These are phyloP conservation scores for Calonectria hongkongensis DNA, from an alignment of 2,329 filamentous ascomycete species.

Conservation along the genomic window DNA sequence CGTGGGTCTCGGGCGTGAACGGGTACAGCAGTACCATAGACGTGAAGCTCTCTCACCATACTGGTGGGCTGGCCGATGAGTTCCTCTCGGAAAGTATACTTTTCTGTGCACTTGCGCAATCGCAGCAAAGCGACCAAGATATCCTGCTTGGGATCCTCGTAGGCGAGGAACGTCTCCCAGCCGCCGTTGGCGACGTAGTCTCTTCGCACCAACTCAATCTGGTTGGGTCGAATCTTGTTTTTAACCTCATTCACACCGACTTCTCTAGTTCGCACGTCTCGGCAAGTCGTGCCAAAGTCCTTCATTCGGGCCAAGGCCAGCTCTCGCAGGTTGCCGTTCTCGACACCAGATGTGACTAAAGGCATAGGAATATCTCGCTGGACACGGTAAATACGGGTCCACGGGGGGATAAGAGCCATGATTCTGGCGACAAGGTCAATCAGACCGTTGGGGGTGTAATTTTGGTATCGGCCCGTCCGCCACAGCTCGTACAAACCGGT, in stretches of 20 bases:
- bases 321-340: conserved; percentile 97
- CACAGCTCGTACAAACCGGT: conserved; percentile 98
- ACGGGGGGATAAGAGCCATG: conserved; percentile 93
- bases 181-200: conserved; percentile 97
- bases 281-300: conserved; percentile 97
- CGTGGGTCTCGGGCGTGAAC: conserved; percentile 95
- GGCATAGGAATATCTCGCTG: conserved; percentile 99
- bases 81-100: conserved; percentile 94
- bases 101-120: conserved; percentile 91
- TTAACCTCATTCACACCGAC: conserved; percentile 99
- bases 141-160: conserved; percentile 98
- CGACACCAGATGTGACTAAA: conserved; percentile 97
- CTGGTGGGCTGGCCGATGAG: conserved; percentile 90
- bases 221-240: conserved; percentile 96
- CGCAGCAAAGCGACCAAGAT: conserved; percentile 94
- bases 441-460: conserved; percentile 97
- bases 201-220: conserved; percentile 94
- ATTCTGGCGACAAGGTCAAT: conserved; percentile 98
- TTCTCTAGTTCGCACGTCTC: conserved; percentile 96
- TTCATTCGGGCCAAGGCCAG: conserved; percentile 98
- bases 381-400: conserved; percentile 98
- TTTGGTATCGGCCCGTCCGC: conserved; percentile 97
- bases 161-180: conserved; percentile 98
- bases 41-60: conserved; percentile 94
- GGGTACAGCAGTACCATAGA: conserved; percentile 98